Evolutionary conservation across 2,329 filamentous ascomycete genomes (phyloP).

Genomic region (Arthrobotrys entomopaga): DNA sequence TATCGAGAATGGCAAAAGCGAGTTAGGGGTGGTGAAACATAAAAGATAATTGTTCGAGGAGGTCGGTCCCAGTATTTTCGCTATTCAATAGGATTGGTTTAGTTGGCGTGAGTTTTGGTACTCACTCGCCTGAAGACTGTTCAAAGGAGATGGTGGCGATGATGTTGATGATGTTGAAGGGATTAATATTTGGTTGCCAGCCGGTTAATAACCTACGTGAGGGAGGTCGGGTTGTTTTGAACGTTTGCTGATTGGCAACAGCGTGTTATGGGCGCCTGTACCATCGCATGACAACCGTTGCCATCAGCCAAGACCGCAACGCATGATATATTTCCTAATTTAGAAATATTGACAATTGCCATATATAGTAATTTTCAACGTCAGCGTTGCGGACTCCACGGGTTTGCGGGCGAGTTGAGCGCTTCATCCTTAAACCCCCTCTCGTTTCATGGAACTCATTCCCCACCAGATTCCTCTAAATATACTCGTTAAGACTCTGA

Average conservation of each 20-base stretch:
- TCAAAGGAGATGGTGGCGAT: too few relatives aligned
- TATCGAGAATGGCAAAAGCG: background rate
- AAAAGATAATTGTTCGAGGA: conserved; percentile 7
- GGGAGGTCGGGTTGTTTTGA: conserved; percentile 27
- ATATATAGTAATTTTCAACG: conserved; percentile 32
- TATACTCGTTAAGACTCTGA: too few relatives aligned
- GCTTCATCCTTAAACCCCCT: background rate
- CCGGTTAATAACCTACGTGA: too few relatives aligned
- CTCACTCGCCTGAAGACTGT: too few relatives aligned
- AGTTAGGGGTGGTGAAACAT: background rate
- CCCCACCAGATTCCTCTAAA: too few relatives aligned
- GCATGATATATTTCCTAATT: conserved; percentile 12
- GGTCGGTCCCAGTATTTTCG: background rate
- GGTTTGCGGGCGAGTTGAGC: conserved; percentile 8
- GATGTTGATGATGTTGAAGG: background rate
- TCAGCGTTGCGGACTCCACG: conserved; percentile 39
- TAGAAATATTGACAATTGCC: conserved; percentile 16
- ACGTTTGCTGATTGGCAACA: background rate
- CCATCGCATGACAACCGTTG: conserved; percentile 47
- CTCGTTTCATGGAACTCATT: too few relatives aligned
- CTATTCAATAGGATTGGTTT: too few relatives aligned
- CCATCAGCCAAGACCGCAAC: conserved; percentile 5
- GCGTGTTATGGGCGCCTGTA: conserved; percentile 2
- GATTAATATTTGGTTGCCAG: background rate
- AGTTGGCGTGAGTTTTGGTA: too few relatives aligned